Evolutionary conservation across 345 rosid species (phyloP), one percentile per base, ranked within the genome.

Genomic region (Kernera saxatilis): DNA sequence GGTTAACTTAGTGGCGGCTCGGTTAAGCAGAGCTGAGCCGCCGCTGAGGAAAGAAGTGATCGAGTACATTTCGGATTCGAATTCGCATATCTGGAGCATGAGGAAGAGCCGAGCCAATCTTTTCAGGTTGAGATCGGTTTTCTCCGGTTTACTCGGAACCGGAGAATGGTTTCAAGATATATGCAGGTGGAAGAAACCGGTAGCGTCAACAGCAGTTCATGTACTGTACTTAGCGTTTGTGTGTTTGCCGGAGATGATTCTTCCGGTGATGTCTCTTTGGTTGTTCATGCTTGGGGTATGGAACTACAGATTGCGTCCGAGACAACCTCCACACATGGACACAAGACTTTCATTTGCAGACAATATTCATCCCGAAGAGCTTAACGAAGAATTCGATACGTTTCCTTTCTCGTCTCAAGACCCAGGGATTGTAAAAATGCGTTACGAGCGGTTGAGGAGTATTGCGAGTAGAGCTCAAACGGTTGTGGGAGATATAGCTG

Each of bases 21-120:
- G 98, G 66, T 84, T 95, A 33, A 81, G 89, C 22, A 77, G 94
- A 32, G 86, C 98, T 5, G 99, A 95, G 70, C 99, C 99, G 11
- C 95, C 99, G 4, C 80, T 95, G 12, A 82, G 80, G 48, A 88
- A 80, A 71, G 99, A 92, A 74, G 89, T 95, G 4, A 84, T 92
- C 2, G 99, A 92, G 54, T 88, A 89, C 77, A 95, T 95, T 84
- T 82, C 93, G 5, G 98, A 88, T 77, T 87, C 89, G 18, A 76
- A 85, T 64, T 83, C 96, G n/a, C 99, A 92, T 73, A 72, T 89
- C 49, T 95, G 96, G 97, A 95, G 99, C 77, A 86, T 90, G 93
- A 90, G 99, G 79, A 84, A 92, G 69, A 92, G 99, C 86, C 84
- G 91, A 76, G 98, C 98, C 0, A 92, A 95, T 80, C 86, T 95